Conservation (phyloP, 2,329 filamentous ascomycete genomes). For the Venturia aucupariae region DNA sequence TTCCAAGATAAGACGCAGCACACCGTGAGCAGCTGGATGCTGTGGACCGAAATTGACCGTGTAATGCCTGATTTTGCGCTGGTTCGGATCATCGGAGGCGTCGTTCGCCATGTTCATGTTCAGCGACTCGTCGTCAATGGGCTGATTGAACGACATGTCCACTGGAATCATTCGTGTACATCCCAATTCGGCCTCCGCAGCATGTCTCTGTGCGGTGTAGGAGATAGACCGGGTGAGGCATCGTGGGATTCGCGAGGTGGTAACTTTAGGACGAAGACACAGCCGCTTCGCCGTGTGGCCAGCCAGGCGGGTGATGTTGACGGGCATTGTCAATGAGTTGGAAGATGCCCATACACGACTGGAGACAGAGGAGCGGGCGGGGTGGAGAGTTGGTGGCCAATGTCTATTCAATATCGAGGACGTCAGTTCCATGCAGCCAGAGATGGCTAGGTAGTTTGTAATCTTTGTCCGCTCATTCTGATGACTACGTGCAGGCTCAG, state of each 20-base stretch:
- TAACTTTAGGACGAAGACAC: slow-evolving; percentile 42
- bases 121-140: slow-evolving; percentile 37
- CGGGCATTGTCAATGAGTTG: slow-evolving; percentile 50
- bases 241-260: not conserved
- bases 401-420: not conserved
- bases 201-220: slow-evolving; percentile 52
- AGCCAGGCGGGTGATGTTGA: slow-evolving; percentile 62
- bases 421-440: not conserved
- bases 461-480: not conserved
- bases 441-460: not conserved
- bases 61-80: slow-evolving; percentile 93
- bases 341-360: slow-evolving; percentile 13
- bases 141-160: slow-evolving; percentile 52
- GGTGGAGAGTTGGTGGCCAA: slow-evolving; percentile 12
- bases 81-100: slow-evolving; percentile 37
- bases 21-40: slow-evolving; percentile 96
- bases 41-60: slow-evolving; percentile 99
- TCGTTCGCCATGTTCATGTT: slow-evolving; percentile 35
- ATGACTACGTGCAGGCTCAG: not conserved
- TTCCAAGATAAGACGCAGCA: slow-evolving; percentile 94
- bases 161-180: slow-evolving; percentile 55
- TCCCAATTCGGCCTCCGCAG: slow-evolving; percentile 46
- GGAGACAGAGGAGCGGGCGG: not conserved
- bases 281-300: slow-evolving; percentile 61
- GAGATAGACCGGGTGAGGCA: slow-evolving; percentile 54